phyloP scores from a whole-genome alignment of 164 flowering plant species.

The Hamamelis virginiana region DNA sequence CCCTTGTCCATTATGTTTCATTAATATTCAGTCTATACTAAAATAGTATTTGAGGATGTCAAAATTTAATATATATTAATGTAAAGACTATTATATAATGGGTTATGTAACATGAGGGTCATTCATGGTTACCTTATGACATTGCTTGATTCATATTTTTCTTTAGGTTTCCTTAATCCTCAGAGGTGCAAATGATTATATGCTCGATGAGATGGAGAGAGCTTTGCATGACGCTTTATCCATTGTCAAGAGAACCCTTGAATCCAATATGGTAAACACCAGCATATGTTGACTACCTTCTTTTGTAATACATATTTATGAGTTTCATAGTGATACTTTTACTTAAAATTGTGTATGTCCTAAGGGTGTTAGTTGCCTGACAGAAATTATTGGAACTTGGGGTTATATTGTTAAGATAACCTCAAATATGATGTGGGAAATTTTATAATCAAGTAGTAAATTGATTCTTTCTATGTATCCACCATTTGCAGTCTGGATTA shows the following conservation, averaged over 20 bases:
- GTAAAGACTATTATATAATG: not conserved
- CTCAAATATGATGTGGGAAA: not conserved
- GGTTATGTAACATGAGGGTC: not conserved
- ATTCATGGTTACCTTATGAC: too few relatives aligned
- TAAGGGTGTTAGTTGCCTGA: not conserved
- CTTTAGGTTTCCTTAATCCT: slow-evolving; percentile 84
- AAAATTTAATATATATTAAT: not conserved
- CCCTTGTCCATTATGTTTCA: not conserved
- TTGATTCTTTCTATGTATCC: not conserved
- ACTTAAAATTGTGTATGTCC: not conserved
- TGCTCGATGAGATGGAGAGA: slow-evolving; percentile 99
- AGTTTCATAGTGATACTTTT: not conserved
- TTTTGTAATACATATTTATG: not conserved
- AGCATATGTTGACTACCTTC: not conserved
- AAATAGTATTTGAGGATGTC: not conserved
- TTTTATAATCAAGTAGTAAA: not conserved
- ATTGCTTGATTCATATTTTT: slow-evolving; percentile 6
- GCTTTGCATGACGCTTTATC: slow-evolving; percentile 94
- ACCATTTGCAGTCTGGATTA: not conserved
- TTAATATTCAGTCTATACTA: not conserved
- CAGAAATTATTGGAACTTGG: not conserved
- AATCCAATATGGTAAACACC: slow-evolving; percentile 73
- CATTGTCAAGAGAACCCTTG: slow-evolving; percentile 96
- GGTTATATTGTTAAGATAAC: too few relatives aligned
- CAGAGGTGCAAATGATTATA: slow-evolving; percentile 96